Evolutionary conservation across 768 basidiomycete genomes (phyloP).

Genomic region (Termitomyces sp.): DNA sequence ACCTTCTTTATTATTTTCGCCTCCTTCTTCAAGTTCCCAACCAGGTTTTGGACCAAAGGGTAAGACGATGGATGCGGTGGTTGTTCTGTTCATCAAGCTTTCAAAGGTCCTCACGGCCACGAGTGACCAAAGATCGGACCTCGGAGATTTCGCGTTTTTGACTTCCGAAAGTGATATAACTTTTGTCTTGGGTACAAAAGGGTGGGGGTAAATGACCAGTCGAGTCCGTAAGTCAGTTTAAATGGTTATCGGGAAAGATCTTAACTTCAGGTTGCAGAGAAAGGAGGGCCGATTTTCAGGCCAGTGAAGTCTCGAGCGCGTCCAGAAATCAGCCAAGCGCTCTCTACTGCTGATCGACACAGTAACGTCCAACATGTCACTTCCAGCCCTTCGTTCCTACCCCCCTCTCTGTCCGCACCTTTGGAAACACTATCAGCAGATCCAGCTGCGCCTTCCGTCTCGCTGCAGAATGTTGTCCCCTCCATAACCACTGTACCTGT

Average conservation of each 20-base stretch:
- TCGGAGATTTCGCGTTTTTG: slow-evolving; percentile 3
- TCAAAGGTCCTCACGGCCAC: neutral
- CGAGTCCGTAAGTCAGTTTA: slow-evolving; percentile 54
- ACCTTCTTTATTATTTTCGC: slow-evolving; percentile 28
- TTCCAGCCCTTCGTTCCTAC: neutral
- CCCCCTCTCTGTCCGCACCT: neutral
- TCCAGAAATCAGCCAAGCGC: slow-evolving; percentile 25
- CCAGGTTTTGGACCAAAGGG: slow-evolving; percentile 52
- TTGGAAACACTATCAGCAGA: neutral
- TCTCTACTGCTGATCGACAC: slow-evolving; percentile 6
- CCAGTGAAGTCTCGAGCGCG: slow-evolving; percentile 60
- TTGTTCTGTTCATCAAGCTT: slow-evolving; percentile 9
- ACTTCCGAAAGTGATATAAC: neutral
- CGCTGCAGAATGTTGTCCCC: neutral
- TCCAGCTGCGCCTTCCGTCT: neutral
- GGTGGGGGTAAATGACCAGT: slow-evolving; percentile 35
- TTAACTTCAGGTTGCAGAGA: slow-evolving; percentile 39
- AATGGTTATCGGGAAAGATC: neutral
- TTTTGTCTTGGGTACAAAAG: neutral
- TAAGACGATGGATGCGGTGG: slow-evolving; percentile 25
- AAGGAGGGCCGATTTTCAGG: slow-evolving; percentile 63
- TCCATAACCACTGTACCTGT: neutral
- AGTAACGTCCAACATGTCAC: neutral
- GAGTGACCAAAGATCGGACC: slow-evolving; percentile 3
- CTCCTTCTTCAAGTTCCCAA: slow-evolving; percentile 52